Conservation (phyloP, 2,329 filamentous ascomycete species). For the Aspergillus ochraceoroseus region DNA sequence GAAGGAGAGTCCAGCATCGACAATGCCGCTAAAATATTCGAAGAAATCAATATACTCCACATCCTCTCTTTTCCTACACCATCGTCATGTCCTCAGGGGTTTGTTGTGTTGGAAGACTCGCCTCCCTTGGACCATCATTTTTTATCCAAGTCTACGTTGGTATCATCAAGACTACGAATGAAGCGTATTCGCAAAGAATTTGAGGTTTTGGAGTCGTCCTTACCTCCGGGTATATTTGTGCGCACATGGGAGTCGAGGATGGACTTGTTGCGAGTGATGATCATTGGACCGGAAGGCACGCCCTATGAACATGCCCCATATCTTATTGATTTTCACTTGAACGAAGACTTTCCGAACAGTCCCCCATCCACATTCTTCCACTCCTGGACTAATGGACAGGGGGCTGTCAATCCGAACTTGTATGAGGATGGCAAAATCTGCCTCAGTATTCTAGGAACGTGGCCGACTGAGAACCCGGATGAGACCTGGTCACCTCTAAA, state of each 20-base stretch:
- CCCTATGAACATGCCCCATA: slow-evolving; percentile 60
- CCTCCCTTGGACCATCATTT: slow-evolving; percentile 46
- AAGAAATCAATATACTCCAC: not conserved
- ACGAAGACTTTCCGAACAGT: slow-evolving; percentile 46
- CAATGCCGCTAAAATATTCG: not conserved
- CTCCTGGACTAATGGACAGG: slow-evolving; percentile 52
- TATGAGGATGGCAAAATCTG: slow-evolving; percentile 62
- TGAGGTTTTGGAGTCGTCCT: slow-evolving; percentile 51
- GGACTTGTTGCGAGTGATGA: slow-evolving; percentile 55
- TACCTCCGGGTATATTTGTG: slow-evolving; percentile 55
- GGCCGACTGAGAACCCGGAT: slow-evolving; percentile 50
- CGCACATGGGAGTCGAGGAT: slow-evolving; percentile 57
- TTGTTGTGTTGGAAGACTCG: slow-evolving; percentile 40
- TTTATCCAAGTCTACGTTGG: slow-evolving; percentile 25
- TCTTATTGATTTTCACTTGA: slow-evolving; percentile 55
- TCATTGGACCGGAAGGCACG: slow-evolving; percentile 56
- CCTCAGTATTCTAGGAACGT: slow-evolving; percentile 56
- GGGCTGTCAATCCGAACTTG: slow-evolving; percentile 57
- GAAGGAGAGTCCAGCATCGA: slow-evolving; percentile 5
- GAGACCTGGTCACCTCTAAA: slow-evolving; percentile 52
- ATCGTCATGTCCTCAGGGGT: slow-evolving; percentile 28
- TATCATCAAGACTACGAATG: slow-evolving; percentile 24
- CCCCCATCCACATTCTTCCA: slow-evolving; percentile 57
- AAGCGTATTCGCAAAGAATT: slow-evolving; percentile 56
- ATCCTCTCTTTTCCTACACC: slow-evolving; percentile 8